A percentile compares a stretch with the other conserved stretches of the same genome.
Evolutionary conservation across 2,329 filamentous ascomycete genomes (phyloP).

Genomic region (Fragosphaeria purpurea): DNA sequence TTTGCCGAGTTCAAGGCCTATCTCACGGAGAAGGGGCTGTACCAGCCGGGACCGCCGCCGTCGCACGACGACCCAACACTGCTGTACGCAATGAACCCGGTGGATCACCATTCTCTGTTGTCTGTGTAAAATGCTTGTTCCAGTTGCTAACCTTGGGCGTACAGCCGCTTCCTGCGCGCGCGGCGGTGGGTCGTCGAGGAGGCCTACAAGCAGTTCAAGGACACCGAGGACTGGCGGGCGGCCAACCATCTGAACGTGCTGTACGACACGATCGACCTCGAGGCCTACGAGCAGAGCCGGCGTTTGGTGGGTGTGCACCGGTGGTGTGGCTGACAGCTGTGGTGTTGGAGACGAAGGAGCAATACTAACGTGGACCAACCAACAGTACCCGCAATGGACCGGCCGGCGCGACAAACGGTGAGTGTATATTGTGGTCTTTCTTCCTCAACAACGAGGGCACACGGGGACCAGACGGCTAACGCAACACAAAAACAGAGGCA

Average conservation of each 20-base stretch:
- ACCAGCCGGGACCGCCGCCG: slow-evolving; percentile 42
- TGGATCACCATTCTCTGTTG: slow-evolving; percentile 19
- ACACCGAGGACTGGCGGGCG: slow-evolving; percentile 78
- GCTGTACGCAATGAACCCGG: too few relatives aligned
- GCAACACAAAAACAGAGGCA: slow-evolving; percentile 62
- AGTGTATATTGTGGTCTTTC: slow-evolving; percentile 1
- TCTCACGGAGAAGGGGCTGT: slow-evolving; percentile 55
- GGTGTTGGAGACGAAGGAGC: too few relatives aligned
- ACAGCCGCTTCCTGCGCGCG: slow-evolving; percentile 74
- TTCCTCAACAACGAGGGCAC: too few relatives aligned
- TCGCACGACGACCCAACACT: slow-evolving; percentile 67
- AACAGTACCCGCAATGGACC: slow-evolving; percentile 90
- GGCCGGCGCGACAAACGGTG: slow-evolving; percentile 67
- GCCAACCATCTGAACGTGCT: slow-evolving; percentile 68
- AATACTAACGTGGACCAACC: slow-evolving; percentile 5
- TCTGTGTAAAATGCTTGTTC: background rate
- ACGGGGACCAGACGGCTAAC: background rate
- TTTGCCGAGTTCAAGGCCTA: slow-evolving; percentile 63
- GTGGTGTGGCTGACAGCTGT: too few relatives aligned
- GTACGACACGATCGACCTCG: slow-evolving; percentile 77
- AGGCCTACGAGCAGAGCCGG: slow-evolving; percentile 72
- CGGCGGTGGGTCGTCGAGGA: slow-evolving; percentile 70
- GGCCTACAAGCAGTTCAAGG: slow-evolving; percentile 73
- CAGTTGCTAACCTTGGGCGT: background rate
- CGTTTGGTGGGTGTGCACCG: slow-evolving; percentile 48